Percentiles rank a stretch among this genome's conserved stretches.
Conservation (phyloP, 106 monocot species). For the Hemerocallis citrina region DNA sequence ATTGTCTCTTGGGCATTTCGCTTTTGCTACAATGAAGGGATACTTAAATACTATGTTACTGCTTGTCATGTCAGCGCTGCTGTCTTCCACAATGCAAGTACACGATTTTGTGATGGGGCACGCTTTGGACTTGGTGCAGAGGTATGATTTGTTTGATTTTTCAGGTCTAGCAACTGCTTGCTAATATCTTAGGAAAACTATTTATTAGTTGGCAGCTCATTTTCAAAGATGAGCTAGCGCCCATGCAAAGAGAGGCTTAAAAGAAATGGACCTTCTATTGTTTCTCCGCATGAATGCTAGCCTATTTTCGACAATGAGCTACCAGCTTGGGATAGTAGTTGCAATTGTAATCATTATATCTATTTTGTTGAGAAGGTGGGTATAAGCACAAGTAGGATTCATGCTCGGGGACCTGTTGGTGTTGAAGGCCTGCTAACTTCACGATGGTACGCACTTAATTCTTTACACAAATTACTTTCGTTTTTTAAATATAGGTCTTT, state of each 20-base stretch:
- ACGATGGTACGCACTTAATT: constrained; percentile 42
- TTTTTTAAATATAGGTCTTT: not conserved
- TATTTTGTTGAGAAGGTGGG: constrained; percentile 52
- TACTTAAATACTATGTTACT: not conserved
- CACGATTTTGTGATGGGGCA: constrained; percentile 94
- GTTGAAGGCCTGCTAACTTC: constrained; percentile 85
- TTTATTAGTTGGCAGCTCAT: too few species aligned
- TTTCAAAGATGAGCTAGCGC: too few species aligned
- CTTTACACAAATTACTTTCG: too few species aligned
- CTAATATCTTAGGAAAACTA: too few species aligned
- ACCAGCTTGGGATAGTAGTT: too few species aligned
- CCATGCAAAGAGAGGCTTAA: too few species aligned
- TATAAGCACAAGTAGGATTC: constrained; percentile 93
- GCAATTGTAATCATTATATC: not conserved
- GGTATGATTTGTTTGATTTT: constrained; percentile 28
- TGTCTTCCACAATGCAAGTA: constrained; percentile 89
- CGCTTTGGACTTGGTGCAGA: constrained; percentile 98
- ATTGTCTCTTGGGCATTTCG: not conserved
- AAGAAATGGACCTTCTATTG: too few species aligned
- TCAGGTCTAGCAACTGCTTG: not conserved
- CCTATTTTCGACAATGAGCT: too few species aligned
- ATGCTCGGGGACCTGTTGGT: constrained; percentile 93
- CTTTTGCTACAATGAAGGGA: not conserved
- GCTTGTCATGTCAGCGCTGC: constrained; percentile 52
- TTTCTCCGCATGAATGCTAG: too few species aligned